Evolutionary conservation across 306 rosid species (phyloP).

Genomic region (Urtica urens): DNA sequence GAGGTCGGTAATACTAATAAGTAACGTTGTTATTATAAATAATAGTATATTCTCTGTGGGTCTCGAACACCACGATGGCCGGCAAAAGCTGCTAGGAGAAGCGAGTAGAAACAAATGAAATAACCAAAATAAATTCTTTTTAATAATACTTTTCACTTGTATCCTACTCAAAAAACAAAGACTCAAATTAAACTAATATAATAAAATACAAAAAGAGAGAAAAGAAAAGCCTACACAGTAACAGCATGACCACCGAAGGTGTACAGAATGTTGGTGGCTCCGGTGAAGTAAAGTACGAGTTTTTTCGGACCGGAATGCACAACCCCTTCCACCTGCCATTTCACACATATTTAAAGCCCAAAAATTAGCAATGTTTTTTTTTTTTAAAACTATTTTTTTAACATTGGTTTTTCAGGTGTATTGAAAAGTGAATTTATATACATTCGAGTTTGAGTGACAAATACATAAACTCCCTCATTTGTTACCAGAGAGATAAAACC

Average conservation of each 20-base stretch:
- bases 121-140: background rate
- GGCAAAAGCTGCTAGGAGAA: slow-evolving; percentile 46
- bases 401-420: too few species aligned
- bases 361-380: background rate
- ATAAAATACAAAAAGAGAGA: background rate
- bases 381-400: too few species aligned
- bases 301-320: slow-evolving; percentile 63
- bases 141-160: too few species aligned
- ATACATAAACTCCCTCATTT: too few species aligned
- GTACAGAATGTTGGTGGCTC: slow-evolving; percentile 93
- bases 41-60: slow-evolving; percentile 22
- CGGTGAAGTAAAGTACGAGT: slow-evolving; percentile 86
- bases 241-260: slow-evolving; percentile 99
- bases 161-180: background rate
- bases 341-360: background rate
- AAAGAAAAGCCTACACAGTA: slow-evolving; percentile 55
- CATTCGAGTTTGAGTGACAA: too few species aligned
- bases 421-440: too few species aligned
- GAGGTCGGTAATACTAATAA: background rate
- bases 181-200: background rate
- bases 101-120: slow-evolving; percentile 20
- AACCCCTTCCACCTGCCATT: slow-evolving; percentile 48
- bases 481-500: too few species aligned
- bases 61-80: slow-evolving; percentile 26
- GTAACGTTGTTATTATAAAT: background rate